These are phyloP conservation scores for Verbascum thapsus DNA, from an alignment of 257 asterid species.

Conservation along the genomic window DNA sequence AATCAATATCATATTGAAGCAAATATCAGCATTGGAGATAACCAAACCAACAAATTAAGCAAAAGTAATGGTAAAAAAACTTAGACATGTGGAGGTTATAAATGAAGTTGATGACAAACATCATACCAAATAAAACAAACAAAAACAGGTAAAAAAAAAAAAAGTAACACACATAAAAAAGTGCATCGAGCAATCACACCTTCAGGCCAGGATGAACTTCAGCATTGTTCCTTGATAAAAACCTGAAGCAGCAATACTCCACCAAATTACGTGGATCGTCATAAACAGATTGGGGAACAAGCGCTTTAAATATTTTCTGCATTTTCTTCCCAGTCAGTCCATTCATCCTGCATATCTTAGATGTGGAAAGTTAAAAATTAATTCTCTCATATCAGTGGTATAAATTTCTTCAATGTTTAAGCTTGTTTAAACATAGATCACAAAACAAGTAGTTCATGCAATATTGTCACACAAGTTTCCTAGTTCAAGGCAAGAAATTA, in stretches of 20 bases:
- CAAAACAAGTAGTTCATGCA: slow-evolving; percentile 1
- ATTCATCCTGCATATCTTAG: slow-evolving; percentile 84
- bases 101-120: not conserved
- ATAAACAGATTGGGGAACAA: slow-evolving; percentile 68
- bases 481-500: slow-evolving; percentile 10
- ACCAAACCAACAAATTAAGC: too few relatives aligned
- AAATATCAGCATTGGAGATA: too few relatives aligned
- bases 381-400: slow-evolving; percentile 23
- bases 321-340: slow-evolving; percentile 87
- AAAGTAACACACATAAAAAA: too few relatives aligned
- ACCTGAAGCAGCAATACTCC: slow-evolving; percentile 96
- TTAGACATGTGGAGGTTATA: too few relatives aligned
- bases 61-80: too few relatives aligned
- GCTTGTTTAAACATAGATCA: slow-evolving; percentile 16
- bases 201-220: slow-evolving; percentile 86
- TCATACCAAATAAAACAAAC: not conserved
- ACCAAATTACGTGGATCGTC: slow-evolving; percentile 79
- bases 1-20: not conserved
- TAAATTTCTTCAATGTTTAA: slow-evolving; percentile 8
- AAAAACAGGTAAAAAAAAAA: not conserved
- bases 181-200: slow-evolving; percentile 51
- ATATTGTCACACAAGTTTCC: slow-evolving; percentile 14
- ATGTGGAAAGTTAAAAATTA: slow-evolving; percentile 33
- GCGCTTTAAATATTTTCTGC: slow-evolving; percentile 88
- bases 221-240: slow-evolving; percentile 73